A percentile compares a stretch with the other conserved stretches of the same genome.
Conservation (phyloP, 1,284 basidiomycete species). For the Gomphus sp. region DNA sequence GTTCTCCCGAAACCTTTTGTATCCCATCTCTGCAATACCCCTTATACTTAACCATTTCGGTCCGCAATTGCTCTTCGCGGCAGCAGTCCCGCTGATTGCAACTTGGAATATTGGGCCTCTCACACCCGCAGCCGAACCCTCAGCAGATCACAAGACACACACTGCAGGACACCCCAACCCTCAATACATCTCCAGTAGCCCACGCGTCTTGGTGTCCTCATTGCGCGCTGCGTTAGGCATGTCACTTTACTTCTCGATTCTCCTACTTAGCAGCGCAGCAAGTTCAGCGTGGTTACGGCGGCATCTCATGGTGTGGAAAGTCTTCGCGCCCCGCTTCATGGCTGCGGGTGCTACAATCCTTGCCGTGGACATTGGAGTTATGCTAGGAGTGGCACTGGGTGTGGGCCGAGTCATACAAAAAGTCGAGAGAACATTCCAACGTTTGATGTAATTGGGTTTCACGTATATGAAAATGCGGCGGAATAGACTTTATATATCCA, state of each 20-base stretch:
- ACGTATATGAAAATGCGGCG: not conserved
- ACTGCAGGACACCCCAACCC: not conserved
- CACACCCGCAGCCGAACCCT: conserved; percentile 10
- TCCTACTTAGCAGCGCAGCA: conserved; percentile 65
- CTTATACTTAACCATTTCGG: conserved; percentile 80
- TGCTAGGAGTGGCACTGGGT: conserved; percentile 23
- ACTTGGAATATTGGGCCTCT: conserved; percentile 83
- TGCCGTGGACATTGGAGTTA: conserved; percentile 29
- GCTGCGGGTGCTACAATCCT: conserved; percentile 43
- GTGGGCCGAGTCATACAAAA: conserved; percentile 1
- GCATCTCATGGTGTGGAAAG: conserved; percentile 99
- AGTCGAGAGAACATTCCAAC: conserved; percentile 1
- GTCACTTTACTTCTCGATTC: conserved; percentile 58
- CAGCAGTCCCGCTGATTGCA: conserved; percentile 66
- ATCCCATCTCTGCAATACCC: conserved; percentile 72
- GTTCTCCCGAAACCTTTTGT: conserved; percentile 55
- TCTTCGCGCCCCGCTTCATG: conserved; percentile 95
- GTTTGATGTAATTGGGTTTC: not conserved
- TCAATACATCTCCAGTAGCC: not conserved
- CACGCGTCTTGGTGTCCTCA: conserved; percentile 10
- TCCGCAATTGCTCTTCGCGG: conserved; percentile 52
- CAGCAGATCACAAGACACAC: conserved; percentile 7
- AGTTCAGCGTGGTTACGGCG: conserved; percentile 73
- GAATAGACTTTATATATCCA: too few species aligned
- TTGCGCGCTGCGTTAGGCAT: conserved; percentile 51